A percentile compares a stretch with the other conserved stretches of the same genome.
Evolutionary conservation across 2,329 filamentous ascomycete species (phyloP).

Genomic region (Ophiostoma sp.): DNA sequence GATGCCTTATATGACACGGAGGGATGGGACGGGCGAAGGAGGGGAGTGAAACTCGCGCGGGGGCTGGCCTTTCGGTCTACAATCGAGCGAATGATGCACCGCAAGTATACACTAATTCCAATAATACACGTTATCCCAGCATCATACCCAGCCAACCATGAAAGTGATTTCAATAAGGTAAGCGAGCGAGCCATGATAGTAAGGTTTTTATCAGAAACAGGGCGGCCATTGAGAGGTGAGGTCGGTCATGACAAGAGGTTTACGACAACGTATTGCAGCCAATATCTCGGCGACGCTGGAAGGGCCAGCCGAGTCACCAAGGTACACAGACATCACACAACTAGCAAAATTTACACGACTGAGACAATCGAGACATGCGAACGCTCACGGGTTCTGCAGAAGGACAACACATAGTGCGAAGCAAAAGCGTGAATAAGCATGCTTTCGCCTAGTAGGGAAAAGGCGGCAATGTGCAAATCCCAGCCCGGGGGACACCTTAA

Average conservation of each 20-base stretch:
- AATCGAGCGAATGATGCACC: background rate
- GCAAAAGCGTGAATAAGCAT: background rate
- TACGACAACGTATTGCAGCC: background rate
- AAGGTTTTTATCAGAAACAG: background rate
- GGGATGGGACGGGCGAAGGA: background rate
- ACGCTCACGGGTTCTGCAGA: background rate
- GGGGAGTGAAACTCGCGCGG: background rate
- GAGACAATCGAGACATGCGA: background rate
- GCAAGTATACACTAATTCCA: background rate
- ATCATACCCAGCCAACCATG: background rate
- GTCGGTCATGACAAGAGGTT: background rate
- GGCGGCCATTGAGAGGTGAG: background rate
- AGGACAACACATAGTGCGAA: background rate
- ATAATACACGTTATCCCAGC: background rate
- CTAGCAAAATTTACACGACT: background rate
- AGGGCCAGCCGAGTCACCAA: background rate
- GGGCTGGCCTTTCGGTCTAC: background rate
- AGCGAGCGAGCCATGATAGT: background rate
- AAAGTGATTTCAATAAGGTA: background rate
- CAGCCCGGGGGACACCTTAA: background rate
- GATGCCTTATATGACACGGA: background rate
- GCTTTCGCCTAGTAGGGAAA: background rate
- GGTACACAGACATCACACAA: background rate
- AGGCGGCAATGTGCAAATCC: background rate
- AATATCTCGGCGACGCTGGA: background rate